Conservation (phyloP, 805 yeast species). For the Metschnikowia baotianmanensis region DNA sequence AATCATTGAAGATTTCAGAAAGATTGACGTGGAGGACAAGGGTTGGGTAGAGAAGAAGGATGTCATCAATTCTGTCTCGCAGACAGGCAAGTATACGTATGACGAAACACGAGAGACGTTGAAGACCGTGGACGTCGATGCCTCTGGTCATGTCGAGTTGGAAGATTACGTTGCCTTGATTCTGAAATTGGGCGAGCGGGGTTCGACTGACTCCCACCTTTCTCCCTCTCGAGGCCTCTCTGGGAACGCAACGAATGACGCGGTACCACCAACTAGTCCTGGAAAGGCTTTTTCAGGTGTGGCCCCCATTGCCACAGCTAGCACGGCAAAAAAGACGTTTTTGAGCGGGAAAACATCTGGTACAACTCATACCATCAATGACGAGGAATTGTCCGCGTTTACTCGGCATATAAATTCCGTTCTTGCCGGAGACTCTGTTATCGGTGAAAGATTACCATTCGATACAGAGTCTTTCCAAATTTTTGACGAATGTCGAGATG, state of each 20-base stretch:
- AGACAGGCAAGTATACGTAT: conserved; percentile 76
- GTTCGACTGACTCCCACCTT: conserved; percentile 1
- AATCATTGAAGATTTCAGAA: conserved; percentile 81
- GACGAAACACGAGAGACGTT: conserved; percentile 93
- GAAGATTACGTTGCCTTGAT: conserved; percentile 88
- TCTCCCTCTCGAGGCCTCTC: conserved; percentile 6
- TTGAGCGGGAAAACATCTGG: conserved; percentile 87
- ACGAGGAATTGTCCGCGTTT: conserved; percentile 94
- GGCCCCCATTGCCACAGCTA: conserved; percentile 51
- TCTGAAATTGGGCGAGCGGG: conserved; percentile 67
- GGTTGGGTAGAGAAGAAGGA: conserved; percentile 94
- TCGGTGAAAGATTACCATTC: conserved; percentile 84
- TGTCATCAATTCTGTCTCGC: conserved; percentile 79
- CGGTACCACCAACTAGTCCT: conserved; percentile 17
- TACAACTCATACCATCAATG: conserved; percentile 93
- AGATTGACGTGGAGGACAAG: conserved; percentile 83
- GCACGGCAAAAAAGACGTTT: conserved; percentile 55
- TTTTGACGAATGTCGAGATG: conserved; percentile 96
- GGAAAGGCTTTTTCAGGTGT: conserved; percentile 24
- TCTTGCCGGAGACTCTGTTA: conserved; percentile 80
- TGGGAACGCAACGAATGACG: not conserved
- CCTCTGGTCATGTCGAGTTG: conserved; percentile 93
- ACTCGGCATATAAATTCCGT: conserved; percentile 94
- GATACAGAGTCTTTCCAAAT: conserved; percentile 93
- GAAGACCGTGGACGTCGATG: conserved; percentile 88